Base-by-base conservation (phyloP, 192 early-diverging fungal genomes). In the Linnemannia elongata region DNA sequence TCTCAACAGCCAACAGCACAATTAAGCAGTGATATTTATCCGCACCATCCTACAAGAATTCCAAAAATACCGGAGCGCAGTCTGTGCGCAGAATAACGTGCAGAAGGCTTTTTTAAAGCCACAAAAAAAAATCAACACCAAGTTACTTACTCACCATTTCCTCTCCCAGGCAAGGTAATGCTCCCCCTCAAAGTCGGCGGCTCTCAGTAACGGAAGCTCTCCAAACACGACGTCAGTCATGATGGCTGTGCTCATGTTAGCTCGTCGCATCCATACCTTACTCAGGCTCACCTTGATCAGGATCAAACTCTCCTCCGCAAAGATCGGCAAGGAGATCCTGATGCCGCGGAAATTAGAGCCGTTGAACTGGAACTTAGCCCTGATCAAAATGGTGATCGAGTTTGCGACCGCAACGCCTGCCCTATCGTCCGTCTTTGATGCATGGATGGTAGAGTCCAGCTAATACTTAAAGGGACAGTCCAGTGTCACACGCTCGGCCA, bases 221-320 rank as follows among this genome's bases (percentile, higher is more conserved):
- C 74, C 74, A 75, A 75, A 75, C 74, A 24, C 35, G 15, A 55
- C 74, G 6, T 52, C 74, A 15, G 9, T 49, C 74, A 75, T 75
- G 33, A 20, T 52, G 22, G 74, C n/a, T 17, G 42, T 39, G 74
- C 74, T 75, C 54, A 75, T 18, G 52, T 75, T 52, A 2, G 74
- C 74, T 4, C 38, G 74, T 22, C 52, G 74, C 27, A 75, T n/a
- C 74, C 74, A 75, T 17, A 36, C 38, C 30, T 75, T 75, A 33
- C 52, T 36, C 47, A 75, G 24, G 6, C 13, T 75, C 13, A 49
- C 47, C 6, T 75, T 75, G 6, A 12, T 75, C 54, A 75, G 33
- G 60, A 57, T 75, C 74, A 75, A 75, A 75, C 49, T 38, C 33
- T 33, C 74, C 74, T 18, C 30, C 27, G 18, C 74, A 30, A n/a